Base-by-base conservation (phyloP, 202 grass and related monocot genomes). In the Thinopyrum obtusiflorum region DNA sequence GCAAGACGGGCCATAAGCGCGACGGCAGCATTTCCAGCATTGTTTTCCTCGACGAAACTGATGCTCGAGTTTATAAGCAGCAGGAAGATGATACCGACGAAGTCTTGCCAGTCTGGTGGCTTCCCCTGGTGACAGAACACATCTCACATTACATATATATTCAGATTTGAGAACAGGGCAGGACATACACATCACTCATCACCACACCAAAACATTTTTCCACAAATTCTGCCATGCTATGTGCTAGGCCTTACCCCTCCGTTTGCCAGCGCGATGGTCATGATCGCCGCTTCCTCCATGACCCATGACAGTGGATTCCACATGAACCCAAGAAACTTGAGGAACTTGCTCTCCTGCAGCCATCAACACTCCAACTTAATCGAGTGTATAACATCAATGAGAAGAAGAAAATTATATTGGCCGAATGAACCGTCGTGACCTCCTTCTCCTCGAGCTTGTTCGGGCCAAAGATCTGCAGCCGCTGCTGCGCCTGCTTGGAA, bases 281-380 rank as follows among this genome's bases (percentile, higher is more conserved):
- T 94, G 85, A 94, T 90, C 25, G 92, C 89, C 12, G 73, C 73
- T 13, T 28, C 73, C 27, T 76, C 93, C 93, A 98, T 98, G 66
- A 98, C 93, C 93, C 93, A 98, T 32, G 93, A 98, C 28, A 98
- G 68, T 5, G 96, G 96, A 68, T 98, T 98, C 96, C 96, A 98
- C 96, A 98, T 98, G 79, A 98, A 98, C 21, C 96, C 96, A 31
- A 98, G 68, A 66, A 98, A 98, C 78, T 98, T 98, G 27, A 94
- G 75, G 61, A 98, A 17, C 84, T 95, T 95, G 84, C 93, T 98
- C 88, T 95, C 96, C 96, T 97, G 47, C 13, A 82, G 7, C n/a
- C 46, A 71, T 39, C 13, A 44, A 83, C 35, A 29, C 18, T 13
- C 33, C 51, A 62, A 33, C 67, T 72, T 29, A 72, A 42, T 13